These are phyloP conservation scores for Pholiota conissans DNA, from an alignment of 768 basidiomycete genomes.

Conservation along the genomic window DNA sequence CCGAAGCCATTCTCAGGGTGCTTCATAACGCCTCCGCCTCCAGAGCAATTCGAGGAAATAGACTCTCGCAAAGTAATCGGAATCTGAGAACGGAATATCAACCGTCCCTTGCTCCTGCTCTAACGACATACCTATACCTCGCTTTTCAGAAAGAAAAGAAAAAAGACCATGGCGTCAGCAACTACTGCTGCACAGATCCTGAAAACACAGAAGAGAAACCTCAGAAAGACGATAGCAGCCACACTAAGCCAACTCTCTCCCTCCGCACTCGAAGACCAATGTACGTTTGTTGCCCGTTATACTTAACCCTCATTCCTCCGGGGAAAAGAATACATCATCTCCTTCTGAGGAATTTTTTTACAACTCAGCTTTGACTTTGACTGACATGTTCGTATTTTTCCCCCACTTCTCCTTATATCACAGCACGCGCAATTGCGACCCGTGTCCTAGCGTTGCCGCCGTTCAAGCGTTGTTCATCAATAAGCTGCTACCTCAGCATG, in stretches of 20 bases:
- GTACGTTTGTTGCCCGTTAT: constrained; percentile 33
- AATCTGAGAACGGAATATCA: no score
- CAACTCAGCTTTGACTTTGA: no score
- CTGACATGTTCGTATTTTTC: background rate
- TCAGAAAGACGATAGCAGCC: constrained; percentile 51
- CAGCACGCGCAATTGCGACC: constrained; percentile 49
- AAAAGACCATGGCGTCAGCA: background rate
- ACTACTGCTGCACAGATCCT: constrained; percentile 21
- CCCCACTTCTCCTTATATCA: no score
- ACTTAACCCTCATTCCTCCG: background rate
- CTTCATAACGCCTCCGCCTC: no score
- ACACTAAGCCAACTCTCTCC: constrained; percentile 45
- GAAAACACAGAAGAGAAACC: constrained; percentile 50
- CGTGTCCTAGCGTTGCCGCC: constrained; percentile 50
- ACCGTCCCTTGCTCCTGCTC: no score
- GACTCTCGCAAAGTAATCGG: no score
- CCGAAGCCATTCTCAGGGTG: no score
- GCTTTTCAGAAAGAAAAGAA: no score
- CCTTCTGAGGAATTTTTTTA: no score
- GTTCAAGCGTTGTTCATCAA: constrained; percentile 45
- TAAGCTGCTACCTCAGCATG: constrained; percentile 85
- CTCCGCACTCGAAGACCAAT: constrained; percentile 56
- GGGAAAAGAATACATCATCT: no score
- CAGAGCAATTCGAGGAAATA: no score
- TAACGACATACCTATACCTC: no score